A percentile compares a stretch with the other conserved stretches of the same genome.
phyloP scores from a whole-genome alignment of 1,284 basidiomycete species.

The Rhodotorula sp. region DNA sequence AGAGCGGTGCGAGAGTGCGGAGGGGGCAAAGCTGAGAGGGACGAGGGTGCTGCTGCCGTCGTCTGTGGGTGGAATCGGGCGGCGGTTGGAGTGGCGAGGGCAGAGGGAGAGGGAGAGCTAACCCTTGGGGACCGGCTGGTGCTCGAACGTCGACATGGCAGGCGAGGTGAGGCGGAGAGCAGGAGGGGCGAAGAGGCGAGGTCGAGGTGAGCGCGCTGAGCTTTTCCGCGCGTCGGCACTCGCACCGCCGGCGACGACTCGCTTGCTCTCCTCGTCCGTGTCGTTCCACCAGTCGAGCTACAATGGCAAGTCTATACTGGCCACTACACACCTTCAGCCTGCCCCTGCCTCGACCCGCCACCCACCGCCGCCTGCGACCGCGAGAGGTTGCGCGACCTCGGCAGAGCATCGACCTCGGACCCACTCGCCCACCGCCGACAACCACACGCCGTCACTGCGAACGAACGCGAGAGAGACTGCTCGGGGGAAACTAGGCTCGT shows the following conservation, averaged over 20 bases:
- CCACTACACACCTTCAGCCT: not conserved
- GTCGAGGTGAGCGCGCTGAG: not conserved
- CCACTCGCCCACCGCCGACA: not conserved
- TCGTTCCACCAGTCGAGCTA: conserved; percentile 5
- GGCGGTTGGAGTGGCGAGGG: not conserved
- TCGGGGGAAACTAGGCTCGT: not conserved
- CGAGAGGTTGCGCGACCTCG: too few relatives aligned
- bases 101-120: too few relatives aligned
- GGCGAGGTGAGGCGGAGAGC: not conserved
- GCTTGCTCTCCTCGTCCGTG: not conserved
- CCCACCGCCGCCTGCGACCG: not conserved
- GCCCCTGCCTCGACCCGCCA: too few relatives aligned
- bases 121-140: conserved; percentile 6
- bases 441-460: not conserved
- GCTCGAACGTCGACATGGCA: conserved; percentile 5
- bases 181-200: not conserved
- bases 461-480: not conserved
- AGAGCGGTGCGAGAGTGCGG: not conserved
- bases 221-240: not conserved
- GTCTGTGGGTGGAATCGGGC: not conserved
- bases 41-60: too few relatives aligned
- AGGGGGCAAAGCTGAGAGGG: not conserved
- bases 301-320: not conserved
- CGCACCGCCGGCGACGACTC: not conserved
- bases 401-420: not conserved